Conservation (phyloP, 2,329 filamentous ascomycete species). For the Hansfordia pulvinata region DNA sequence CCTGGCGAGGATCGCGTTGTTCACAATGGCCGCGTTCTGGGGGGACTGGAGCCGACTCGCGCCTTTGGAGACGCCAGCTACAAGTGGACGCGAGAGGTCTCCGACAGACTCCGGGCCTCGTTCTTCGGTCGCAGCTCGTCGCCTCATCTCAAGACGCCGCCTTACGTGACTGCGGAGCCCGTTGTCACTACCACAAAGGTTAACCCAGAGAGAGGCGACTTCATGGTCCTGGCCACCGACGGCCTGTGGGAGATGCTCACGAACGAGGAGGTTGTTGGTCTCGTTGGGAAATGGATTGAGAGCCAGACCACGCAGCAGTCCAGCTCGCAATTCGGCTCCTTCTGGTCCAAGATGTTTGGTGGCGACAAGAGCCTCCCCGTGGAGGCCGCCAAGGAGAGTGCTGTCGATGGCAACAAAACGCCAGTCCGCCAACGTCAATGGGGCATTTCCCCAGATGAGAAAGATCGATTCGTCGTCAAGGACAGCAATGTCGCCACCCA, state of each 20-base stretch:
- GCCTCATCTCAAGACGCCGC: slow-evolving; percentile 71
- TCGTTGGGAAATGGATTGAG: slow-evolving; percentile 96
- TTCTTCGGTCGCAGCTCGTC: slow-evolving; percentile 81
- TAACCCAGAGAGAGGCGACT: slow-evolving; percentile 79
- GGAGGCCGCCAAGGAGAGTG: slow-evolving; percentile 42
- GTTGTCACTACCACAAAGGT: slow-evolving; percentile 89
- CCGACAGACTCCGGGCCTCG: slow-evolving; percentile 65
- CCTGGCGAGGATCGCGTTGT: slow-evolving; percentile 83
- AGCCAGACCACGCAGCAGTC: slow-evolving; percentile 41
- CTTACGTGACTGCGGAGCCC: slow-evolving; percentile 94
- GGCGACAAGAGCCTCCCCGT: slow-evolving; percentile 54
- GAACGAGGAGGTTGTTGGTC: slow-evolving; percentile 92
- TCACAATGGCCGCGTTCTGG: slow-evolving; percentile 78
- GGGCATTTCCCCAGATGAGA: slow-evolving; percentile 61
- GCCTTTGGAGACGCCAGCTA: slow-evolving; percentile 95
- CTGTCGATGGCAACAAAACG: slow-evolving; percentile 59
- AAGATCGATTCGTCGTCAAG: slow-evolving; percentile 79
- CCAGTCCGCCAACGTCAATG: slow-evolving; percentile 87
- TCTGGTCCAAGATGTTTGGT: slow-evolving; percentile 54
- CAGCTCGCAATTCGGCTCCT: slow-evolving; percentile 53
- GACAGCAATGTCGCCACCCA: slow-evolving; percentile 96
- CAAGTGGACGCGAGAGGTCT: slow-evolving; percentile 84
- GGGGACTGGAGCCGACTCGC: slow-evolving; percentile 80
- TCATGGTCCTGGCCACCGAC: slow-evolving; percentile 91
- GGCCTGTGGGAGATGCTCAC: slow-evolving; percentile 98